Conservation (phyloP, 768 basidiomycete species). For the Agaricus sinodeliciosus region DNA sequence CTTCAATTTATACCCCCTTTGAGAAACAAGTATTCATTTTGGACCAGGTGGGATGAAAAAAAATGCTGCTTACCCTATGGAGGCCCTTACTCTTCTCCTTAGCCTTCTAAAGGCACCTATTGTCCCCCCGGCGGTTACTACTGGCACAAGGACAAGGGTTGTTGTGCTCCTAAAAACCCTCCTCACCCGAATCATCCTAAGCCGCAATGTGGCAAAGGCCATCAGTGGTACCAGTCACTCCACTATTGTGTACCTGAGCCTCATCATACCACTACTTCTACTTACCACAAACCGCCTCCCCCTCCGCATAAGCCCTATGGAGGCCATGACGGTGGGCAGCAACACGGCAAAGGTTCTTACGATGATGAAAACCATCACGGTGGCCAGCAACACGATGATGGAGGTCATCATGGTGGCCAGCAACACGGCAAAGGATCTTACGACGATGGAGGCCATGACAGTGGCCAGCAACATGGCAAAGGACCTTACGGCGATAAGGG, state of each 20-base stretch:
- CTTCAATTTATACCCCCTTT: not conserved
- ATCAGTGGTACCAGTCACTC: conserved; percentile 37
- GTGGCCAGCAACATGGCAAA: too few species aligned
- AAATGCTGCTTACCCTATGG: conserved; percentile 41
- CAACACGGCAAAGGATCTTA: too few species aligned
- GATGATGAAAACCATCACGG: not conserved
- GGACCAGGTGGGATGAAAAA: conserved; percentile 22
- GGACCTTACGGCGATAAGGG: too few species aligned
- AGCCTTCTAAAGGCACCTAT: conserved; percentile 39
- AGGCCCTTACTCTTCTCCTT: conserved; percentile 27
- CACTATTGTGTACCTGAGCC: conserved; percentile 35
- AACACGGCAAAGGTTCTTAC: conserved; percentile 1
- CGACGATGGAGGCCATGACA: too few species aligned
- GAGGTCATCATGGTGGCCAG: too few species aligned
- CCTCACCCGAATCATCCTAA: conserved; percentile 30
- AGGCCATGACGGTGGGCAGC: not conserved
- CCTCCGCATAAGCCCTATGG: conserved; percentile 10
- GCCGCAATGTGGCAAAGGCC: conserved; percentile 43
- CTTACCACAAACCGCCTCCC: conserved; percentile 12
- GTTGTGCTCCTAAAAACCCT: conserved; percentile 47
- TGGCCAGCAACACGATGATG: conserved; percentile 4
- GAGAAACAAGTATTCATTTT: conserved; percentile 7
- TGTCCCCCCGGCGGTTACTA: conserved; percentile 44
- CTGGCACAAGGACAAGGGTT: conserved; percentile 40
- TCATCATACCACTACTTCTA: conserved; percentile 22